A percentile compares a stretch with the other conserved stretches of the same genome.
These are phyloP conservation scores for Phialophora verrucosa DNA, from an alignment of 2,329 filamentous ascomycete species.

Conservation along the genomic window DNA sequence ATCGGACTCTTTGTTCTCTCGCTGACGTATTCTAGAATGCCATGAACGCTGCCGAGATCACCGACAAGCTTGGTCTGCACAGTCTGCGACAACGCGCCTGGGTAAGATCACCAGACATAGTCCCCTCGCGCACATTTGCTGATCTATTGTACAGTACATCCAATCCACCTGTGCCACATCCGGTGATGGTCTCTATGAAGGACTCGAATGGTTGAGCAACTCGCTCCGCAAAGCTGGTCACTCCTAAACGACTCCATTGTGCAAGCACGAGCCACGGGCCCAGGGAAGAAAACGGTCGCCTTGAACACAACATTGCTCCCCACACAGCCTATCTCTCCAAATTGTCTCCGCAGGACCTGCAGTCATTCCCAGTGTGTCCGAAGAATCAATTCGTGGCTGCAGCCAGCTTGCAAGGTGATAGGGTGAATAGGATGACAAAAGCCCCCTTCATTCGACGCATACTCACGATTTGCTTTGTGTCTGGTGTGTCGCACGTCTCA, in stretches of 20 bases:
- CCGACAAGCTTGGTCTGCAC: constrained; percentile 99
- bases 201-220: constrained; percentile 90
- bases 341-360: constrained; percentile 32
- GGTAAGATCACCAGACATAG: constrained; percentile 66
- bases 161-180: constrained; percentile 99
- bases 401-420: constrained; percentile 35
- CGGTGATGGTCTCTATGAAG: constrained; percentile 98
- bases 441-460: constrained; percentile 30
- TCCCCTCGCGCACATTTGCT: constrained; percentile 34
- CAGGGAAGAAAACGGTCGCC: constrained; percentile 20
- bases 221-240: constrained; percentile 74
- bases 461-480: constrained; percentile 34
- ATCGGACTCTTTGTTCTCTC: constrained; percentile 2
- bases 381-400: constrained; percentile 23
- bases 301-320: constrained; percentile 12
- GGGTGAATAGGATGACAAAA: constrained; percentile 26
- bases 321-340: constrained; percentile 1
- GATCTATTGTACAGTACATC: constrained; percentile 73
- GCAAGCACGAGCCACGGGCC: neutral
- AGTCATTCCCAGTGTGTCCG: constrained; percentile 17
- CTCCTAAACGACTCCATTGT: constrained; percentile 46
- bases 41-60: constrained; percentile 99
- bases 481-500: constrained; percentile 31
- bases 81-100: constrained; percentile 97
- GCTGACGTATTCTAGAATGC: constrained; percentile 71